phyloP scores from a whole-genome alignment of 441 rosid species.

The Erodium texanum region DNA sequence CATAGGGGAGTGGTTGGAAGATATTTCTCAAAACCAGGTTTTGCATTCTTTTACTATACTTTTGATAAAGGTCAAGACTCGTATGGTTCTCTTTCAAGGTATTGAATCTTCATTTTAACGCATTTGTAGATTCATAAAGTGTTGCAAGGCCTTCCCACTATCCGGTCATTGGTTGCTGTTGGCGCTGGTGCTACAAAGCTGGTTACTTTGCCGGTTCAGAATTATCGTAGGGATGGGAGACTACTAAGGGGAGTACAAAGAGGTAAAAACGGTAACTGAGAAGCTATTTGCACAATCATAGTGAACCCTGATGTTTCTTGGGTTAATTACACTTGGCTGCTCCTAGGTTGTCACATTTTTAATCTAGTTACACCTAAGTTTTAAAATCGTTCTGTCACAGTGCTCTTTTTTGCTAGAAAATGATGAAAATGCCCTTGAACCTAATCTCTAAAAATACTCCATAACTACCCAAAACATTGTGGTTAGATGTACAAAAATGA shows the following conservation, averaged over 20 bases:
- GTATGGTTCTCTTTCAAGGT: conserved; percentile 12
- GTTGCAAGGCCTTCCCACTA: conserved; percentile 65
- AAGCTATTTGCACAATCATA: background rate
- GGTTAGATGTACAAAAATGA: no score
- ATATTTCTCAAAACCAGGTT: conserved; percentile 97
- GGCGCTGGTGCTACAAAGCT: conserved; percentile 78
- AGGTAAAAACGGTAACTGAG: conserved; percentile 36
- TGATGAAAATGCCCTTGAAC: no score
- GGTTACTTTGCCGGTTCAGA: conserved; percentile 80
- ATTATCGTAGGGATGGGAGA: conserved; percentile 77
- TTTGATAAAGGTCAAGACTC: conserved; percentile 11
- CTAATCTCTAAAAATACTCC: no score
- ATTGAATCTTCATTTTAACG: conserved; percentile 18
- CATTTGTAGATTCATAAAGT: conserved; percentile 60
- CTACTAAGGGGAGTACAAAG: conserved; percentile 92
- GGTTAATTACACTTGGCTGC: no score
- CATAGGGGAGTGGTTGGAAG: conserved; percentile 96
- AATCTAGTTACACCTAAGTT: no score
- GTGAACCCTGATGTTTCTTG: background rate
- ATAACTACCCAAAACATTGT: no score
- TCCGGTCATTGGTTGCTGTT: conserved; percentile 76
- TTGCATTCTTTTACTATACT: conserved; percentile 8
- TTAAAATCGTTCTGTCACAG: no score
- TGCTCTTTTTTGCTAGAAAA: no score
- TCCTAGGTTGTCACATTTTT: no score